Evolutionary conservation across 768 basidiomycete species (phyloP), one percentile per base, ranked within the genome.

Genomic region (Dentipellis sp.): DNA sequence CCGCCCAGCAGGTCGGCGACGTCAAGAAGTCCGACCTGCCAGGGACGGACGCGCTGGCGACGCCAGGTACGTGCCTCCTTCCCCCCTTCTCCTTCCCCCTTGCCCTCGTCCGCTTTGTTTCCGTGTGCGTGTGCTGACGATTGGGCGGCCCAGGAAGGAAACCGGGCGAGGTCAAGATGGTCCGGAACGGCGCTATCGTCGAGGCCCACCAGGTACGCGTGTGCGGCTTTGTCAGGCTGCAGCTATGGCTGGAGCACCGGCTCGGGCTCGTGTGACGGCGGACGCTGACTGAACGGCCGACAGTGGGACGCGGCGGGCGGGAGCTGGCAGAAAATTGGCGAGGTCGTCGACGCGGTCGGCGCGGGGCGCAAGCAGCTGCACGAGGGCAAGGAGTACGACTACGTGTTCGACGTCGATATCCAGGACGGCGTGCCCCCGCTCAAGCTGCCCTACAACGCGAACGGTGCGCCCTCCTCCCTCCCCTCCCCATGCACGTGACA

Each of bases 391-490:
- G 95, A 98, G 71, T 99, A 94, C 66, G 97, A 99, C 71, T 97
- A 97, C 65, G 95, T 99, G n/a, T 97, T 98, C 65, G 94, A 97
- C 65, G 94, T 99, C 37, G 97, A 98, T 65, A 86, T 97, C 23
- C 80, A 91, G 65, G 95, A 97, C 58, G 94, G 94, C 2, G 83
- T 82, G 14, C 94, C 95, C 10, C 86, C 94, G 7, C 75, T 98
- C 60, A 98, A 97, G 66, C 77, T 99, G 19, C 95, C 95, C 0
- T 98, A 91, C 69, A 97, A 98, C 67, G 83, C 80, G 22, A 79
- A 82, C 47, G 94, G 94, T 90, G 79, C 67, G 39, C 40, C 22
- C 19, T 14, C 10, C 42, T 45, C 42, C 16, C n/a, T 45, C n/a
- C 42, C 42, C 16, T 17, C 42, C 16, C n/a, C 8, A 9, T 5